Percentiles rank a stretch among this genome's conserved stretches.
These are phyloP conservation scores for Naganishia sp. DNA, from an alignment of 1,284 basidiomycete species.

Conservation along the genomic window DNA sequence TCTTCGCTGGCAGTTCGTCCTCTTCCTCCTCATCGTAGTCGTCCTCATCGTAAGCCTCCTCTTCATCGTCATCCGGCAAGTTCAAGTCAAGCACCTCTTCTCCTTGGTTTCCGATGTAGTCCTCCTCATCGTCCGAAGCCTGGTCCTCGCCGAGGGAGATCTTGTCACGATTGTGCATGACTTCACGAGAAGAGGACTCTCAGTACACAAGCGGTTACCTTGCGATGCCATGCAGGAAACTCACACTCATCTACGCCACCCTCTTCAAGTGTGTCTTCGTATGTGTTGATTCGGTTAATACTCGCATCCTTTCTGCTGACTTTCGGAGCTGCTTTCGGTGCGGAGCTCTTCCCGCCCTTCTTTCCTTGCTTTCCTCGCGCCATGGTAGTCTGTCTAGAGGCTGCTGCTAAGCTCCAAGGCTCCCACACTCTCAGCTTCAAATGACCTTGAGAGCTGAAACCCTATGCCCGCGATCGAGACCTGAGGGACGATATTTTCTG, in stretches of 20 bases:
- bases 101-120: constrained; percentile 45
- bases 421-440: neutral
- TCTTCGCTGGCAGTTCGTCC: constrained; percentile 48
- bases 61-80: constrained; percentile 52
- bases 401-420: neutral
- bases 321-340: constrained; percentile 6
- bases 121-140: constrained; percentile 55
- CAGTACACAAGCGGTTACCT: neutral
- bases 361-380: constrained; percentile 20
- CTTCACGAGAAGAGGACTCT: constrained; percentile 34
- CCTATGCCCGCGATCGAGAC: constrained; percentile 2
- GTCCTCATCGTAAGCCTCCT: constrained; percentile 43
- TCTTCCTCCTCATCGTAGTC: constrained; percentile 54
- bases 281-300: constrained; percentile 44
- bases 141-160: constrained; percentile 70
- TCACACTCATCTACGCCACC: constrained; percentile 55
- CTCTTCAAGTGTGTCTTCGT: constrained; percentile 53
- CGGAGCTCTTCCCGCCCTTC: constrained; percentile 11
- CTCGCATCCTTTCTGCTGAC: constrained; percentile 20
- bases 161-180: constrained; percentile 64
- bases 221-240: constrained; percentile 30
- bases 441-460: neutral
- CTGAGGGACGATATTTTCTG: constrained; percentile 17
- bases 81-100: constrained; percentile 71
- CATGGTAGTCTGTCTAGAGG: neutral